Percentiles rank a stretch among this genome's conserved stretches.
phyloP scores from a whole-genome alignment of 2,329 filamentous ascomycete genomes.

The Botrytis deweyae region DNA sequence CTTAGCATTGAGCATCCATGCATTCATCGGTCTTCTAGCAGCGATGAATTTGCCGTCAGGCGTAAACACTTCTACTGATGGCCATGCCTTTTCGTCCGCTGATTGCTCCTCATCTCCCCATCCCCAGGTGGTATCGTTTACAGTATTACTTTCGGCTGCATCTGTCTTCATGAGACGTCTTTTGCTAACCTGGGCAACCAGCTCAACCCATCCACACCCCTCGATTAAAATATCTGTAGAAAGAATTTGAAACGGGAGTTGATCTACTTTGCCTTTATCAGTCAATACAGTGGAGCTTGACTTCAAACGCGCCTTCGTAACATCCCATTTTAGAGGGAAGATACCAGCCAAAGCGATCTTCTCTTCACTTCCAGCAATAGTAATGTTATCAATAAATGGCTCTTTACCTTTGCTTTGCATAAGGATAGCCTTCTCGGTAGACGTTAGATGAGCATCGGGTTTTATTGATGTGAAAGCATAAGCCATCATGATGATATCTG shows the following conservation, averaged over 20 bases:
- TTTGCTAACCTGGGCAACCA: slow-evolving; percentile 76
- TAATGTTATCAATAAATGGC: slow-evolving; percentile 62
- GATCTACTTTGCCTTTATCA: slow-evolving; percentile 61
- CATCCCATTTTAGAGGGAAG: slow-evolving; percentile 75
- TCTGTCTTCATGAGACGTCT: slow-evolving; percentile 40
- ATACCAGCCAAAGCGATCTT: slow-evolving; percentile 69
- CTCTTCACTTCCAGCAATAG: slow-evolving; percentile 55
- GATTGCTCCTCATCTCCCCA: slow-evolving; percentile 5
- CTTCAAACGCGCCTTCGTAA: slow-evolving; percentile 76
- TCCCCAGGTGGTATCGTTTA: background rate
- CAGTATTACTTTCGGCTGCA: background rate
- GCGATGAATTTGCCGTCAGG: slow-evolving; percentile 81
- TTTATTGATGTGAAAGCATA: slow-evolving; percentile 82
- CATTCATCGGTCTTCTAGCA: slow-evolving; percentile 66
- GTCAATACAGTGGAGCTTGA: slow-evolving; percentile 65
- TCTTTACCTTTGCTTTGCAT: slow-evolving; percentile 66
- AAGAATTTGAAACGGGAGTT: slow-evolving; percentile 76
- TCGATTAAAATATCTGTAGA: slow-evolving; percentile 85
- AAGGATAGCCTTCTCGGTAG: slow-evolving; percentile 73
- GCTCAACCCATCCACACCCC: slow-evolving; percentile 89
- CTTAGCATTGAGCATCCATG: slow-evolving; percentile 60
- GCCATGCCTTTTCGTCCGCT: slow-evolving; percentile 49
- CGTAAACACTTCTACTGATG: slow-evolving; percentile 78
- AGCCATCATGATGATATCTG: slow-evolving; percentile 67
- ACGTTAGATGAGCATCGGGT: slow-evolving; percentile 64